Base-by-base conservation (phyloP, 768 basidiomycete species). In the Boletus vinaceobasis region DNA sequence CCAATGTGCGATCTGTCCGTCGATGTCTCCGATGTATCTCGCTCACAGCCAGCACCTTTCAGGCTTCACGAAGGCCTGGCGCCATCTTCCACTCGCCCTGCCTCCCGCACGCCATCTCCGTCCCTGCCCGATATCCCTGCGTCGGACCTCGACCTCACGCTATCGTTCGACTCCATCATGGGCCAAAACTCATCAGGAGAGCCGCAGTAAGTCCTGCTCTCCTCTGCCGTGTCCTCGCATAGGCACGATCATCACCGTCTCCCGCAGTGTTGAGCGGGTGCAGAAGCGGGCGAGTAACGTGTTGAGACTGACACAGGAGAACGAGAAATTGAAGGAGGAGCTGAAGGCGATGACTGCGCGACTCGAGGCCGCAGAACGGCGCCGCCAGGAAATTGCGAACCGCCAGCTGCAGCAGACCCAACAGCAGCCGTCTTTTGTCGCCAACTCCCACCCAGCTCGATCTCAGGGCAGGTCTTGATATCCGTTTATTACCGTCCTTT, bases 251-350 rank as follows among this genome's bases (percentile, higher is more conserved):
- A 63, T 73, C 66, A 73, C 64, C 62, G 62, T 66, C 45, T 37
- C 48, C 53, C 50, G 44, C 59, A 71, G 70, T 43, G 58, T 26
- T 32, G 70, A 75, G 58, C 71, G 69, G 53, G 68, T 80, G 59
- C 75, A 87, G 66, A 90, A 90, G 72, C 83, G 89, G 57, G 84
- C 83, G 39, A 87, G 85, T 62, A 90, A 87, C 69, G 86, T 91
- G 55, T 68, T 88, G 65, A 88, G 86, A 65, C 76, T 92, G 35
- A 78, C 86, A 21, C 78, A 87, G 73, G 89, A 92, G 76, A 87
- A 90, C 68, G 86, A 88, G 69, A 87, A 84, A 69, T 74, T 92
- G 56, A 84, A 86, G 71, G 85, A 79, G 47, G 84, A 90, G 71
- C 78, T 92, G 64, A 83, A 77, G 65, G 86, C 83, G 47, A 86